Base-by-base conservation (phyloP, 2,329 filamentous ascomycete species). In the Aspergillus oerlinghausenensis region DNA sequence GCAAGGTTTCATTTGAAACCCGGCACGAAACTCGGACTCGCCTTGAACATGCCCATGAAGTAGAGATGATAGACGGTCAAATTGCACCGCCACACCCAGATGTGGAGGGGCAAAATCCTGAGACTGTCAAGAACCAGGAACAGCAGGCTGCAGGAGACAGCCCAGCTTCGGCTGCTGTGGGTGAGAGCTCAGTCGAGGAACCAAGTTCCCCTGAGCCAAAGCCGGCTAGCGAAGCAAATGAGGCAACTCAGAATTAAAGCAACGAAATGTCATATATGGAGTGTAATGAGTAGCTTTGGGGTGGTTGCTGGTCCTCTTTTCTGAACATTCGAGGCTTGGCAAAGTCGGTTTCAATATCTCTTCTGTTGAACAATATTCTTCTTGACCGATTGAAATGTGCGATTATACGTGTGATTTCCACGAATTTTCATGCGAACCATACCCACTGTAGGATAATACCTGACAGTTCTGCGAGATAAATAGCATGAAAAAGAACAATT, bases 1-100 rank as follows among this genome's bases (percentile, higher is more conserved):
- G 93, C 67, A 95, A 96, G 75, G 92, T 97, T 58, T 90, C 91
- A 67, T 97, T 99, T 78, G 87, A 95, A 78, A 97, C 94, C 11
- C 88, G 88, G 64, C 97, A 97, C 72, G 93, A 97, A 80, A 97
- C 93, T n/a, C 84, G 89, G 62, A 97, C 92, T 8, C 87, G 90
- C 56, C 76, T 97, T 55, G 84, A 84, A 52, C 73, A 85, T 47
- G 94, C 92, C 58, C 91, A 92, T 63, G 89, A 95, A 69, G 75
- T 96, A n/a, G 67, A 71, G 17, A 63, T 73, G 50, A 63, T 73
- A 25, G 68, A 77, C 55, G 72, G 70, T 38, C 64, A 74, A 52
- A 61, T 72, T 23, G 82, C 78, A 52, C 82, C 80, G 49, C 78
- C 79, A 58, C 82, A 84, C 65, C 82, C 82, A 1, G 82, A 84